Percentiles rank a stretch among this genome's conserved stretches.
phyloP scores from a whole-genome alignment of 768 basidiomycete species.

The Lentinula raphanica region DNA sequence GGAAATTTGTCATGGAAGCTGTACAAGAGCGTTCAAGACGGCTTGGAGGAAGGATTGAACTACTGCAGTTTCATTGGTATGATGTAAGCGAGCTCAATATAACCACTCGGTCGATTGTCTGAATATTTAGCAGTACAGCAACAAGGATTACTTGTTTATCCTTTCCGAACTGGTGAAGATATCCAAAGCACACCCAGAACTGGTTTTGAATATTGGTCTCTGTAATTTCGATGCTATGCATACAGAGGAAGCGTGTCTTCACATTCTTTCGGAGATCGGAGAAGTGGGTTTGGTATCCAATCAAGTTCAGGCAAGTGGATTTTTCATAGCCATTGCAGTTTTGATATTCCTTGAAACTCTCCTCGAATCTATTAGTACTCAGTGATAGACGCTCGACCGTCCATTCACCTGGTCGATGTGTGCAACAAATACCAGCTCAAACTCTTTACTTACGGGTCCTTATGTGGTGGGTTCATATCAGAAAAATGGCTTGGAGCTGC shows the following conservation, averaged over 20 bases:
- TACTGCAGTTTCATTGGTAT: slow-evolving; percentile 59
- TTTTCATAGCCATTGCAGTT: not conserved
- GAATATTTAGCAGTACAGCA: slow-evolving; percentile 6
- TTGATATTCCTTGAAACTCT: not conserved
- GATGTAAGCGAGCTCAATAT: slow-evolving; percentile 26
- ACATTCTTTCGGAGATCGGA: slow-evolving; percentile 33
- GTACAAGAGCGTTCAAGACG: slow-evolving; percentile 47
- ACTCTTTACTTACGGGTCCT: slow-evolving; percentile 55
- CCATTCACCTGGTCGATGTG: slow-evolving; percentile 51
- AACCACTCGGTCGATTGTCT: not conserved
- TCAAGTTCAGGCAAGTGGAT: slow-evolving; percentile 50
- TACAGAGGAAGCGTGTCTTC: slow-evolving; percentile 49
- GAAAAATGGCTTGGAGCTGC: slow-evolving; percentile 47
- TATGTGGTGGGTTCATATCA: slow-evolving; percentile 60
- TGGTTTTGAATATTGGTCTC: slow-evolving; percentile 47
- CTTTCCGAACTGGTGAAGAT: slow-evolving; percentile 12
- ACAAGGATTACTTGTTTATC: slow-evolving; percentile 11
- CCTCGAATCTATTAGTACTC: slow-evolving; percentile 41
- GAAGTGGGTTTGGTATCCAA: slow-evolving; percentile 53
- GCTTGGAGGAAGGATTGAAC: slow-evolving; percentile 39
- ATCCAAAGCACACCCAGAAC: slow-evolving; percentile 12
- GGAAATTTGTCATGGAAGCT: slow-evolving; percentile 40
- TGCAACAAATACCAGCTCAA: slow-evolving; percentile 50
- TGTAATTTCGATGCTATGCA: slow-evolving; percentile 54
- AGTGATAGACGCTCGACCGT: slow-evolving; percentile 50